Evolutionary conservation across 2,329 filamentous ascomycete genomes (phyloP), one percentile per base, ranked within the genome.

Genomic region (Ophiostoma novo-ulmi): DNA sequence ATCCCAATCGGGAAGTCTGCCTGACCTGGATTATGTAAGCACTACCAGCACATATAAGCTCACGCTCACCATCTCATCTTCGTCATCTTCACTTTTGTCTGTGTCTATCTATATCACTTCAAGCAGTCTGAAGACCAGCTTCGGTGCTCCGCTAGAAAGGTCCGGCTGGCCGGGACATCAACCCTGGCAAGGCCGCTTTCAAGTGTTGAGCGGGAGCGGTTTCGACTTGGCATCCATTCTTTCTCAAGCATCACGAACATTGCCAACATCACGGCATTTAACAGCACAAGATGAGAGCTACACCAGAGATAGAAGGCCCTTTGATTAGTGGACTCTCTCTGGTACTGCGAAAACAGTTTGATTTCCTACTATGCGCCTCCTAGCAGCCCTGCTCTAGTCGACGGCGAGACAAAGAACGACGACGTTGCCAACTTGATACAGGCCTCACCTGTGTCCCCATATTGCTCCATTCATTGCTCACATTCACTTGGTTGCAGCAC

Each of bases 301-400:
- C 41, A 44, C 38, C 44, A 17, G 58, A 63, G 58, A 63, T 63
- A 63, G 58, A 63, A 63, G 58, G 26, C 26, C 58, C 26, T 63
- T 61, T 63, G 26, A 63, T 0, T 63, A 63, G 58, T 22, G 58
- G 58, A 63, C 58, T 63, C 58, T 63, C 58, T 35, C 58, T 63
- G 26, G 26, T 26, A 10, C 14, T 31, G 7, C 8, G 1, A 58
- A 11, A 31, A 44, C 14, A 44, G 2, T 26, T 10, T 26, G 10
- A 22, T 26, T 26, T 48, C 14, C 35, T 67, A 41, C 61, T 36
- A 5, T 70, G 70, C 55, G 68, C 52, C 36, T 69, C 65, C 38
- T 63, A 65, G 52, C 68, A 35, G 20, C 64, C 41, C 65, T 61
- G 20, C 39, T 69, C 70, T 8, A 61, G 26, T 63, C 58, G 58